These are phyloP conservation scores for Tephrocybe rancida DNA, from an alignment of 768 basidiomycete genomes.

Conservation along the genomic window DNA sequence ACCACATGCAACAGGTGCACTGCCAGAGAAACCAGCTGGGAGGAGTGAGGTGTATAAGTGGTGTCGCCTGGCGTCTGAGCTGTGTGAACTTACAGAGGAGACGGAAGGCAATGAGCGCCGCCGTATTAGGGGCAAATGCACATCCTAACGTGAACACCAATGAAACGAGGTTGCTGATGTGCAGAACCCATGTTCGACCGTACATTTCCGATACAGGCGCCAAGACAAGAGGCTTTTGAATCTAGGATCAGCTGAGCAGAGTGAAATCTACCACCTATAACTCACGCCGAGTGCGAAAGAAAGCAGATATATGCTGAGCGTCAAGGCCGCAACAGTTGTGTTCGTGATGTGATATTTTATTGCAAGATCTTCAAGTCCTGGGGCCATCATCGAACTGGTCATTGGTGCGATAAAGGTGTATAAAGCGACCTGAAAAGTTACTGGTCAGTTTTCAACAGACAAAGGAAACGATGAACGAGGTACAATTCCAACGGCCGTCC, in stretches of 20 bases:
- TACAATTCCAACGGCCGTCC: conserved; percentile 56
- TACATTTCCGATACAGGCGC: conserved; percentile 77
- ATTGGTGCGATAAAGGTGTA: conserved; percentile 56
- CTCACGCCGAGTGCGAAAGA: conserved; percentile 65
- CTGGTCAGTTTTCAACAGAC: not conserved
- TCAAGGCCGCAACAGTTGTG: conserved; percentile 55
- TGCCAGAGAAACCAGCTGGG: conserved; percentile 62
- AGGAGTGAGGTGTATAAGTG: not conserved
- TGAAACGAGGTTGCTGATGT: conserved; percentile 58
- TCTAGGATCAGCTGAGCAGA: not conserved
- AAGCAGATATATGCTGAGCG: conserved; percentile 65
- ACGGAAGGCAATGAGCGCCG: conserved; percentile 61
- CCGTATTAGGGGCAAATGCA: conserved; percentile 60
- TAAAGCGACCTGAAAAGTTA: conserved; percentile 48
- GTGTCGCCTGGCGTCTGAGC: too few species aligned
- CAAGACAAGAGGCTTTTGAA: conserved; percentile 54
- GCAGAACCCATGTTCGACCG: conserved; percentile 59
- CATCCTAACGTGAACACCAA: conserved; percentile 69
- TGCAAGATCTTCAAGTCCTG: conserved; percentile 61
- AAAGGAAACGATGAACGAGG: conserved; percentile 26
- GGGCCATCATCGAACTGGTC: conserved; percentile 67
- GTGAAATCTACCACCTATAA: not conserved
- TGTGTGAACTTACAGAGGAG: conserved; percentile 48
- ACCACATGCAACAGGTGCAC: conserved; percentile 63
- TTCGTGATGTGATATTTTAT: conserved; percentile 52